These are phyloP conservation scores for Acorus calamus DNA, from an alignment of 106 monocot species.

Conservation along the genomic window DNA sequence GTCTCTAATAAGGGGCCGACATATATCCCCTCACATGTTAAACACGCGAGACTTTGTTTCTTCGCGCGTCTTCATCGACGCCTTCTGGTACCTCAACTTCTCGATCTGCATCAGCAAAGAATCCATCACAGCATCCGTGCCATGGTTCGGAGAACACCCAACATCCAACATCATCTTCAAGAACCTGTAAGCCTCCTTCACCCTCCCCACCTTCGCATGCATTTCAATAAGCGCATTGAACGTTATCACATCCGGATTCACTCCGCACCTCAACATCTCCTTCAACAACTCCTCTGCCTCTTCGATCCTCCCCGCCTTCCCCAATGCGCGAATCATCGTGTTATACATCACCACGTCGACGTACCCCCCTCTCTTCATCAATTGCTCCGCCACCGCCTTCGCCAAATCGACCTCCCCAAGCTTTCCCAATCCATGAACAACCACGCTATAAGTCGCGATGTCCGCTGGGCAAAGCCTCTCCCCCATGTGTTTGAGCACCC, in stretches of 20 bases:
- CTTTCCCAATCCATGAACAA: constrained; percentile 85
- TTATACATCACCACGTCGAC: constrained; percentile 93
- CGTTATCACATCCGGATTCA: constrained; percentile 87
- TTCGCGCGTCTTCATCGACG: constrained; percentile 17
- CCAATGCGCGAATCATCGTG: constrained; percentile 65
- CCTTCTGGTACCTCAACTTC: constrained; percentile 43
- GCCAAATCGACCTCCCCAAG: constrained; percentile 63
- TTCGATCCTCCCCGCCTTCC: constrained; percentile 65
- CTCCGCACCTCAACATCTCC: constrained; percentile 50
- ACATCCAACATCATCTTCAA: constrained; percentile 83
- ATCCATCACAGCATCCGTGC: constrained; percentile 81
- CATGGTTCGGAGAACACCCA: constrained; percentile 82
- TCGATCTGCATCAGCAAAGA: constrained; percentile 80
- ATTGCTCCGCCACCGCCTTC: constrained; percentile 37
- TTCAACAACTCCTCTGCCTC: constrained; percentile 58
- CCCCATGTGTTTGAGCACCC: constrained; percentile 71
- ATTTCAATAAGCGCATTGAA: constrained; percentile 94
- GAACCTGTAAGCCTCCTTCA: constrained; percentile 61
- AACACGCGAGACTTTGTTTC: too few relatives aligned
- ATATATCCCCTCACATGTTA: too few relatives aligned
- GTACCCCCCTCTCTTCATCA: constrained; percentile 68
- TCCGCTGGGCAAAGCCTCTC: constrained; percentile 51
- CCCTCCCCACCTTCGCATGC: constrained; percentile 71
- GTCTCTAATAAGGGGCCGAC: too few relatives aligned
- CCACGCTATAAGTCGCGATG: constrained; percentile 79